These are phyloP conservation scores for Daphne laureola DNA, from an alignment of 441 rosid species.

Conservation along the genomic window DNA sequence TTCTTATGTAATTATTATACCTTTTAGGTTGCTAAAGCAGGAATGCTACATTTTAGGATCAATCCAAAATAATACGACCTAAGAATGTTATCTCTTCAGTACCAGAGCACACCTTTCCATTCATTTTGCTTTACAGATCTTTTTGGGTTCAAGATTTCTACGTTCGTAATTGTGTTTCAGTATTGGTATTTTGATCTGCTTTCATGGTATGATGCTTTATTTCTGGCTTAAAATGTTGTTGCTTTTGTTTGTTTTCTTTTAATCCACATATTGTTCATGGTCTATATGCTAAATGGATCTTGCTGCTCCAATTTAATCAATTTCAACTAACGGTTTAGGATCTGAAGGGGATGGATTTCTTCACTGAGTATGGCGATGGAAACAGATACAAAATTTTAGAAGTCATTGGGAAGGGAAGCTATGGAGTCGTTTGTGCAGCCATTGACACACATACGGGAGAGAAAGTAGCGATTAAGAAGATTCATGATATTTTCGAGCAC, in stretches of 20 bases:
- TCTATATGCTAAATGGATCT: conserved; percentile 8
- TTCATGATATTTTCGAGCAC: conserved; percentile 83
- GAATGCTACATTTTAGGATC: not conserved
- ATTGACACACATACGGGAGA: conserved; percentile 88
- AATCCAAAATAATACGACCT: not conserved
- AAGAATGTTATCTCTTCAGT: conserved; percentile 1
- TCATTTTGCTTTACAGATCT: not conserved
- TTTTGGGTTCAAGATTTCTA: not conserved
- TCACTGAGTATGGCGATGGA: conserved; percentile 95
- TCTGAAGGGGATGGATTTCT: conserved; percentile 70
- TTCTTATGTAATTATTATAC: not conserved
- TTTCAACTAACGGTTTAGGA: conserved; percentile 28
- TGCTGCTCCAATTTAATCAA: not conserved
- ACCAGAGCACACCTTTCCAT: not conserved
- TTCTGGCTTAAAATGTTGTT: not conserved
- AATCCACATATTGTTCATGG: not conserved
- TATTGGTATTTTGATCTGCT: not conserved
- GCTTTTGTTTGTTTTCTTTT: not conserved
- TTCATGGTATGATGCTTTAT: not conserved
- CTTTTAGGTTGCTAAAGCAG: not conserved
- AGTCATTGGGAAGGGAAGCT: conserved; percentile 96
- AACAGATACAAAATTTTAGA: conserved; percentile 77
- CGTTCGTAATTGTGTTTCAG: not conserved
- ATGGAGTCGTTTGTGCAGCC: conserved; percentile 96
- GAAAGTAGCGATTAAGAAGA: conserved; percentile 89